These are phyloP conservation scores for Fibroporia radiculosa DNA, from an alignment of 768 basidiomycete species.

Conservation along the genomic window DNA sequence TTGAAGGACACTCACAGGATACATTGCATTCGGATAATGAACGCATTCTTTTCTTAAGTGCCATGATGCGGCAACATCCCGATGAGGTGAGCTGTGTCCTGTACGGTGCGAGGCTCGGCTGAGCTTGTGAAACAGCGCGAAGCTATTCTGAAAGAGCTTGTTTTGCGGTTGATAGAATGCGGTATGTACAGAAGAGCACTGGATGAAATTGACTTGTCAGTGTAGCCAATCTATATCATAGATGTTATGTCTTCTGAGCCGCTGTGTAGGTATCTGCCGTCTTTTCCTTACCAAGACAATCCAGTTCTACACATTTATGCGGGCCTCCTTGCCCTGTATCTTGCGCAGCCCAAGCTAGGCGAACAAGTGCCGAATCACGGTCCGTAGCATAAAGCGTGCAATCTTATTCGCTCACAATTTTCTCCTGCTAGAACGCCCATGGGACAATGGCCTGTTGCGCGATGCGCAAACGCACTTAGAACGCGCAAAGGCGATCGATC, in stretches of 20 bases:
- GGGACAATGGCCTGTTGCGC: slow-evolving; percentile 32
- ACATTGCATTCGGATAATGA: slow-evolving; percentile 23
- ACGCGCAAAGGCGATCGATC: slow-evolving; percentile 53
- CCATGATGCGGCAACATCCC: slow-evolving; percentile 63
- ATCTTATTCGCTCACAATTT: neutral
- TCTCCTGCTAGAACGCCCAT: neutral
- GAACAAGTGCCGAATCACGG: neutral
- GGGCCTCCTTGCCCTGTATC: slow-evolving; percentile 61
- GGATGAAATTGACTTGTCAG: slow-evolving; percentile 81
- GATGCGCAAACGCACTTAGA: slow-evolving; percentile 61
- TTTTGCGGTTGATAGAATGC: slow-evolving; percentile 54
- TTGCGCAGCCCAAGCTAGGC: slow-evolving; percentile 34
- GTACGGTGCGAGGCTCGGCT: neutral
- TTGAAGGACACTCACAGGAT: slow-evolving; percentile 24
- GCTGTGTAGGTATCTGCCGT: slow-evolving; percentile 65
- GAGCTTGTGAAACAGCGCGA: slow-evolving; percentile 47
- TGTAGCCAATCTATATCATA: slow-evolving; percentile 4
- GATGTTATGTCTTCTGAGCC: neutral
- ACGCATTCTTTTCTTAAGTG: slow-evolving; percentile 52
- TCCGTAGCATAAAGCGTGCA: neutral
- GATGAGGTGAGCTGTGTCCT: slow-evolving; percentile 44
- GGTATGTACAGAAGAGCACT: slow-evolving; percentile 61
- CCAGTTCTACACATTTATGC: slow-evolving; percentile 77
- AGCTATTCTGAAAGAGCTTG: slow-evolving; percentile 64
- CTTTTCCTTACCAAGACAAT: slow-evolving; percentile 83